A percentile compares a stretch with the other conserved stretches of the same genome.
Conservation (phyloP, 192 early-diverging fungal genomes). For the Glomus cerebriforme region DNA sequence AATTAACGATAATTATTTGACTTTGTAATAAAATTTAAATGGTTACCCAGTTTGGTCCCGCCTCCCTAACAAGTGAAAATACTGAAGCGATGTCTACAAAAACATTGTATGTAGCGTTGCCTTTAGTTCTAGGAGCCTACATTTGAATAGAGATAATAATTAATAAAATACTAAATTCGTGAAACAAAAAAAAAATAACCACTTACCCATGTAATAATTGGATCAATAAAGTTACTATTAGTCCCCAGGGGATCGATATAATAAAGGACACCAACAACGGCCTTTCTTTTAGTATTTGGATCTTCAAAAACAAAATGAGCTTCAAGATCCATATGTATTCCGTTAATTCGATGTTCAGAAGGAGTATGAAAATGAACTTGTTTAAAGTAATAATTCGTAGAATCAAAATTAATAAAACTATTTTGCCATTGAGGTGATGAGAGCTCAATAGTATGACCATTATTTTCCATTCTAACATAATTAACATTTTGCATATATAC, state of each 20-base stretch:
- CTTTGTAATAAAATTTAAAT: neutral
- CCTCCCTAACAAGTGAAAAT: too few species aligned
- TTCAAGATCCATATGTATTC: conserved; percentile 40
- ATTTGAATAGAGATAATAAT: neutral
- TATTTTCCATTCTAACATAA: conserved; percentile 35
- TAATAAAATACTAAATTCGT: neutral
- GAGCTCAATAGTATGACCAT: conserved; percentile 47
- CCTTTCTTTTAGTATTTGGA: conserved; percentile 24
- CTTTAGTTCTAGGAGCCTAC: neutral
- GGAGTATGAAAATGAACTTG: conserved; percentile 69
- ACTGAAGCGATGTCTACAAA: too few species aligned
- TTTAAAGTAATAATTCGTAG: conserved; percentile 39
- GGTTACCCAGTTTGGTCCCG: neutral
- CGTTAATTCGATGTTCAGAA: conserved; percentile 57
- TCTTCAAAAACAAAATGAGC: conserved; percentile 56
- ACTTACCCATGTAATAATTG: neutral
- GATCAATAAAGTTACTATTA: conserved; percentile 38
- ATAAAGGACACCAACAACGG: conserved; percentile 55
- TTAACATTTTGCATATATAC: conserved; percentile 11
- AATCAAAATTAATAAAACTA: conserved; percentile 5
- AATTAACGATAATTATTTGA: too few species aligned
- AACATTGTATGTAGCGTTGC: too few species aligned
- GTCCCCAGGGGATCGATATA: conserved; percentile 27
- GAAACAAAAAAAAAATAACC: neutral
- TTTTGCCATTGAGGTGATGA: conserved; percentile 20